A percentile compares a stretch with the other conserved stretches of the same genome.
phyloP scores from a whole-genome alignment of 345 rosid species.

The Arabis alpina region DNA sequence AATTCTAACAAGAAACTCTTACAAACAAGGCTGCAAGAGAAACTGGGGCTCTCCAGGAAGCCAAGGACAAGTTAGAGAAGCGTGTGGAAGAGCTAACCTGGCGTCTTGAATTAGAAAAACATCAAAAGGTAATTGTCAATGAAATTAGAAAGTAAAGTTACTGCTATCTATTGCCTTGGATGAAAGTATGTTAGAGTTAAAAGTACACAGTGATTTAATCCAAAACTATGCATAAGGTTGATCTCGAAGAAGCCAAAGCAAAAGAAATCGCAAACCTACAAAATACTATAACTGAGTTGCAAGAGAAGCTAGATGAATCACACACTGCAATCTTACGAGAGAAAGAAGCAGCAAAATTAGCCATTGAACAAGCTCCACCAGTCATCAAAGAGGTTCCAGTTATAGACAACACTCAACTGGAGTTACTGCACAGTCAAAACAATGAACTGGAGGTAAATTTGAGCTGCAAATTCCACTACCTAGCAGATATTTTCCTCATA shows the following conservation, averaged over 20 bases:
- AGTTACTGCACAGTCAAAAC: slow-evolving; percentile 51
- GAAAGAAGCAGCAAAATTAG: slow-evolving; percentile 62
- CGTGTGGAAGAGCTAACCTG: slow-evolving; percentile 68
- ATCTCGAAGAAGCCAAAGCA: slow-evolving; percentile 71
- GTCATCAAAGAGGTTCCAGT: slow-evolving; percentile 68
- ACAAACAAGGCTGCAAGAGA: slow-evolving; percentile 67
- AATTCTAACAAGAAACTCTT: slow-evolving; percentile 18
- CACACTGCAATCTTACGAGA: slow-evolving; percentile 50
- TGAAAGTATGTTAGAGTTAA: background rate
- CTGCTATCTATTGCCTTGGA: slow-evolving; percentile 1
- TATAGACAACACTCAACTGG: slow-evolving; percentile 57
- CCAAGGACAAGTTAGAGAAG: slow-evolving; percentile 68
- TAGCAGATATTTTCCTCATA: slow-evolving; percentile 34
- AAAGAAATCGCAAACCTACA: slow-evolving; percentile 62
- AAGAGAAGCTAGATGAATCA: slow-evolving; percentile 59
- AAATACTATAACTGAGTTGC: slow-evolving; percentile 53
- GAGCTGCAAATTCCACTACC: slow-evolving; percentile 10
- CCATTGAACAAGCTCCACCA: slow-evolving; percentile 72
- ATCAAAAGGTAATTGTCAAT: slow-evolving; percentile 52
- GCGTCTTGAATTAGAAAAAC: slow-evolving; percentile 65
- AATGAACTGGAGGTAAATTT: slow-evolving; percentile 55
- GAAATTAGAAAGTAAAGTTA: background rate
- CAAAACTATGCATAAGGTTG: slow-evolving; percentile 46
- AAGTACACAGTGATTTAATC: slow-evolving; percentile 4
- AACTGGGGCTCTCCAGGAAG: slow-evolving; percentile 71